Evolutionary conservation across 2,329 filamentous ascomycete species (phyloP).

Genomic region (Pseudogymnoascus sp.): DNA sequence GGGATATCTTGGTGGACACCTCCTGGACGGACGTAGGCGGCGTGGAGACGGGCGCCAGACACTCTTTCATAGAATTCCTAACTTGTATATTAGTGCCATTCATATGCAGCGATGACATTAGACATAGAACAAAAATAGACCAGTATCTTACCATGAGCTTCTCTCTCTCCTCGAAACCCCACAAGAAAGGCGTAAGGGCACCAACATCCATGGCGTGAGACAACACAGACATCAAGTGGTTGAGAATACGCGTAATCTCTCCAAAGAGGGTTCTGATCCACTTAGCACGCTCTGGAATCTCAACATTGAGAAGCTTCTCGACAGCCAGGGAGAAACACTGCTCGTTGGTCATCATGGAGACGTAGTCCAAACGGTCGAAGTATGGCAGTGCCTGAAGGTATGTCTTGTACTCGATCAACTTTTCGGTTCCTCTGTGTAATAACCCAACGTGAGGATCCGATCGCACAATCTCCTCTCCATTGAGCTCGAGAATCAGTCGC

Average conservation of each 20-base stretch:
- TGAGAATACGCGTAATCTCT: slow-evolving; percentile 88
- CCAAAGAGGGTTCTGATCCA: slow-evolving; percentile 94
- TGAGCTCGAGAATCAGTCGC: slow-evolving; percentile 93
- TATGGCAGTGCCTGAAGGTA: slow-evolving; percentile 97
- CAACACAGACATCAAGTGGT: slow-evolving; percentile 96
- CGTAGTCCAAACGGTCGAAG: slow-evolving; percentile 97
- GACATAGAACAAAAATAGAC: not conserved
- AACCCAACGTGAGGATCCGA: slow-evolving; percentile 95
- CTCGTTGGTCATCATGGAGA: slow-evolving; percentile 99
- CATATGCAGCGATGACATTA: slow-evolving; percentile 7
- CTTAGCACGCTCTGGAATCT: slow-evolving; percentile 92
- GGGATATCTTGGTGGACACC: slow-evolving; percentile 96
- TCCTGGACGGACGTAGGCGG: slow-evolving; percentile 92
- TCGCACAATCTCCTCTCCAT: slow-evolving; percentile 94
- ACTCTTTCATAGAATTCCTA: slow-evolving; percentile 99
- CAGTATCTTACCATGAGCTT: slow-evolving; percentile 82
- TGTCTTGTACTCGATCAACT: slow-evolving; percentile 99
- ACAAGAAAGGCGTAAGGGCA: slow-evolving; percentile 94
- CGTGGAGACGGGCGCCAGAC: slow-evolving; percentile 92
- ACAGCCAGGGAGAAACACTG: slow-evolving; percentile 94
- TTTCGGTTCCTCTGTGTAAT: slow-evolving; percentile 95
- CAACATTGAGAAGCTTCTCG: slow-evolving; percentile 95
- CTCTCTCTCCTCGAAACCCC: slow-evolving; percentile 99
- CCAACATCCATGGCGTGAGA: slow-evolving; percentile 99
- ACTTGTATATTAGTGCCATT: slow-evolving; percentile 20